Evolutionary conservation across 257 asterid species (phyloP), one percentile per base, ranked within the genome.

Genomic region (Parsonsia alboflavescens): DNA sequence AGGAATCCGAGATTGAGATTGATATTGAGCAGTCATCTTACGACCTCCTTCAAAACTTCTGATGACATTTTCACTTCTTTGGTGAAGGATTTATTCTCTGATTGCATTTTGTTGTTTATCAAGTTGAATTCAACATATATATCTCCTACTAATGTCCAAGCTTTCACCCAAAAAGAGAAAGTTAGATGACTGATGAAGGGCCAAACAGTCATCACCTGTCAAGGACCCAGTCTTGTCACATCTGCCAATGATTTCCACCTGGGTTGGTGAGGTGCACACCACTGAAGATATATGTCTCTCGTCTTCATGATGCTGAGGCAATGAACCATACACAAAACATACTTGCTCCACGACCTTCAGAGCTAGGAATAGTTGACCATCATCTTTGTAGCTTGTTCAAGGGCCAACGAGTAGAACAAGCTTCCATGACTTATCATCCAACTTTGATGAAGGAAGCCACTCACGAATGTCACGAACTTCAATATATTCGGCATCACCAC

Each of bases 371-470:
- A 89, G 83, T 84, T 91, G 97, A 15, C 88, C 81, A 57, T 84
- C 90, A 73, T 90, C 97, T 82, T 82, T 90, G 67, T 89, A 91
- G 96, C 90, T 84, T 91, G 89, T 45, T 90, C 97, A 78, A 93
- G 96, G 52, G 97, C 91, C 98, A 62, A 93, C 96, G 90, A 93
- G 80, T 70, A 93, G 89, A 77, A 93, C 96, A 80, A 93, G 95
- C 81, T 89, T 93, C 96, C 96, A 93, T 84, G 89, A 78, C 85
- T 88, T 93, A 64, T 91, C 95, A 75, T 93, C 98, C 84, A 93
- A 79, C 81, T 91, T 91, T 74, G 97, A 88, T 30, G 93, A 85
- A 45, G 94, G 94, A 73, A 91, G 97, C 98, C 98, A 93, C 80
- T 88, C 91, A 74, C 92, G 80, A 76, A 93, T 92, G 75, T 93